Percentiles rank a stretch among this genome's conserved stretches.
These are phyloP conservation scores for Trypanosoma congolense DNA, from an alignment of 208 protist genomes.

Conservation along the genomic window DNA sequence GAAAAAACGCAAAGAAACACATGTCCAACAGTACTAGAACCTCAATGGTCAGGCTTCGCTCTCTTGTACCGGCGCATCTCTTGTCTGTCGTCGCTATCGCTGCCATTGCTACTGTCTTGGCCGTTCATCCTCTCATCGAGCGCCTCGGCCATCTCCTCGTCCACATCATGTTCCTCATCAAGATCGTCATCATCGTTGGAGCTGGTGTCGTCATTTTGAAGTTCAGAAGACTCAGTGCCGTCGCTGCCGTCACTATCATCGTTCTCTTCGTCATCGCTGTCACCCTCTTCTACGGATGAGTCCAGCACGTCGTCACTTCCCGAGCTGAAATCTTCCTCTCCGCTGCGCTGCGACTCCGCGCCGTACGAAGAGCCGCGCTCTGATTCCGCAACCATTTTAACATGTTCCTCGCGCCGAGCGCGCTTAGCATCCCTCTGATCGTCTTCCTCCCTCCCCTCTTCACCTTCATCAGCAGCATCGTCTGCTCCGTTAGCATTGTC, in stretches of 20 bases:
- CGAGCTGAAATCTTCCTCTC: constrained; percentile 16
- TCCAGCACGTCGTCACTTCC: constrained; percentile 37
- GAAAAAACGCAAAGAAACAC: no score
- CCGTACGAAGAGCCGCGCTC: constrained; percentile 25
- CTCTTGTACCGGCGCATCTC: constrained; percentile 48
- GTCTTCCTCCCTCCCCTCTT: constrained; percentile 1
- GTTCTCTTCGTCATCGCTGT: constrained; percentile 19
- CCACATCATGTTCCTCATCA: constrained; percentile 46
- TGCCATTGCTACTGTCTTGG: no score
- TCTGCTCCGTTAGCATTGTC: constrained; percentile 3
- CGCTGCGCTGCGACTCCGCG: constrained; percentile 21
- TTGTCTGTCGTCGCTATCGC: constrained; percentile 24
- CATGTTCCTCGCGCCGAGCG: constrained; percentile 10
- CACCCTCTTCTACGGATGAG: constrained; percentile 10
- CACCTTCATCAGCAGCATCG: constrained; percentile 2
- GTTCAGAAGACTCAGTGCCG: no score
- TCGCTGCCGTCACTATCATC: constrained; percentile 11
- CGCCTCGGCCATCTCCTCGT: constrained; percentile 60
- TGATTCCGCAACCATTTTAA: constrained; percentile 31
- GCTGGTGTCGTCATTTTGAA: constrained; percentile 21
- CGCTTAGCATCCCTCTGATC: neutral
- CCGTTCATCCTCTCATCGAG: no score
- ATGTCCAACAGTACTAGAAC: neutral
- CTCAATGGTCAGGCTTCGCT: constrained; percentile 44
- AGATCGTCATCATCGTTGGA: constrained; percentile 24